phyloP scores from a whole-genome alignment of 1,284 basidiomycete genomes.

The Somion occarium region DNA sequence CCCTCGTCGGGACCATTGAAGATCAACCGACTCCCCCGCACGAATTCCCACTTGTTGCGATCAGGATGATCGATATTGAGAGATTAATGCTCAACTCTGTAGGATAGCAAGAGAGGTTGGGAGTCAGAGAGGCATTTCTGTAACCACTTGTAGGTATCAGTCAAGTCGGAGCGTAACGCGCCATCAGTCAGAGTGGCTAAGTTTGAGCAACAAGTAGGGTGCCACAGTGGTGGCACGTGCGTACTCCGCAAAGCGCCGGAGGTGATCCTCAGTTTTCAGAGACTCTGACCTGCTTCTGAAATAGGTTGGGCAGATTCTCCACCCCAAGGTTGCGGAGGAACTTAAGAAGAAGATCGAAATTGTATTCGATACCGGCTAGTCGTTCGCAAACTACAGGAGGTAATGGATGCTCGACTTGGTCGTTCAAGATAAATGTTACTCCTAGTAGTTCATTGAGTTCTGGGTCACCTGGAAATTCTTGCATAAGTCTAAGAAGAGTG shows the following conservation, averaged over 20 bases:
- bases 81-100: conserved; percentile 24
- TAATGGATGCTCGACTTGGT: too few relatives aligned
- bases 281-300: too few relatives aligned
- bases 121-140: conserved; percentile 21
- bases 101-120: background rate
- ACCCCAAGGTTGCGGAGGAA: too few relatives aligned
- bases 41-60: conserved; percentile 27
- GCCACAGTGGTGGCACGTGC: too few relatives aligned
- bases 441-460: conserved; percentile 47
- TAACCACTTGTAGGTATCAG: conserved; percentile 36
- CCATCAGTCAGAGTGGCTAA: too few relatives aligned
- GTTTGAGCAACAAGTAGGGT: too few relatives aligned
- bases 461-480: conserved; percentile 44
- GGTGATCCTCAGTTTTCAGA: too few relatives aligned
- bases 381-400: too few relatives aligned
- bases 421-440: too few relatives aligned
- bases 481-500: conserved; percentile 39
- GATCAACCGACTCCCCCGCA: conserved; percentile 27
- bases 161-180: conserved; percentile 23
- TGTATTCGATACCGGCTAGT: too few relatives aligned
- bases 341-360: background rate
- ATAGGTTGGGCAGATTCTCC: too few relatives aligned
- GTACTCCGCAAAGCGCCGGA: too few relatives aligned
- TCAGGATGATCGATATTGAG: conserved; percentile 35
- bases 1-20: conserved; percentile 28